Evolutionary conservation across 75 land plant genomes (phyloP), one percentile per base, ranked within the genome.

Genomic region (Azolla pinnata): DNA sequence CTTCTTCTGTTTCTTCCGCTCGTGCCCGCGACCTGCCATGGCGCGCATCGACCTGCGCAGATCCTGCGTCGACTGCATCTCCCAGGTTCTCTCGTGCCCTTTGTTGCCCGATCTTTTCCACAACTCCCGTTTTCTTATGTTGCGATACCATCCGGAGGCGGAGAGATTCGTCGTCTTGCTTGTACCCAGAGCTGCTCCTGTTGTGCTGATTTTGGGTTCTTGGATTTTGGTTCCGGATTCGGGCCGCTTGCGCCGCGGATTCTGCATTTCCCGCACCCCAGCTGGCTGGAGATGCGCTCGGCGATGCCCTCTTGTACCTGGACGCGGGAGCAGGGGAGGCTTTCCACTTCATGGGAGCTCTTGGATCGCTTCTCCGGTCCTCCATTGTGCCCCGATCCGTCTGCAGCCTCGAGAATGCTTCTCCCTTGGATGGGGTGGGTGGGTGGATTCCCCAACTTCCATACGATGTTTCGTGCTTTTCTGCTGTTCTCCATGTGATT

Each of bases 311-410:
- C 51, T 33, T 93, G 3, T 93, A 93, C 67, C 32, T 93, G 31
- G 99, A 93, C 75, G 81, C 79, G 56, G 99, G 99, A 32, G 79
- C 83, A 59, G 61, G 74, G 4, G 96, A 93, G 75, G 83, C 90
- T 53, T 77, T 93, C 47, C 90, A 86, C 59, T 73, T 79, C 64
- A 29, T 74, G 44, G 99, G 90, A 28, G 99, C 83, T 31, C 79
- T 83, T 33, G 76, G 83, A 17, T 21, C 80, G 12, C 56, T 93
- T 16, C 47, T 93, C 51, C 80, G 85, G 63, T n/a, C n/a, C n/a
- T 75, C 70, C 55, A 75, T 95, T 33, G 90, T 62, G 0, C 63
- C 56, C 21, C 69, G 78, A 40, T 74, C 81, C 52, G 66, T 93
- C 60, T 89, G 96, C 73, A 88, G 90, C 60, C 68, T 93, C 76